Evolutionary conservation across 192 early-diverging fungal genomes (phyloP).

Genomic region (Entomortierella chlamydospora): DNA sequence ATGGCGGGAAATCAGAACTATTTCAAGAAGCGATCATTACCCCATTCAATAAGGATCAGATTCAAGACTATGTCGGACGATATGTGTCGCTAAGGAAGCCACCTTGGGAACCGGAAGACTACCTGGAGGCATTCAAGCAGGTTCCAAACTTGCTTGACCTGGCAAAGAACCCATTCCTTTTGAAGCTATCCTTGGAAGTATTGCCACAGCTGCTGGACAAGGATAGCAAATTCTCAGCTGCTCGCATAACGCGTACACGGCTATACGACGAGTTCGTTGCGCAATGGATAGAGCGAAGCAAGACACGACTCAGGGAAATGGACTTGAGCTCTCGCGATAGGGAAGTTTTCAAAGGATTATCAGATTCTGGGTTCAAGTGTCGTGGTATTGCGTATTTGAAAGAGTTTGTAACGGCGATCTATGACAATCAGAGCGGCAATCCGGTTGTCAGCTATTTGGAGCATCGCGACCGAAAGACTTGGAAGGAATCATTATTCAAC

Average conservation of each 20-base stretch:
- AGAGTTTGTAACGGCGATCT: slow-evolving; percentile 1
- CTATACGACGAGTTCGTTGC: slow-evolving; percentile 22
- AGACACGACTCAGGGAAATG: background rate
- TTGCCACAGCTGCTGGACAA: background rate
- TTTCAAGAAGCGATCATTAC: background rate
- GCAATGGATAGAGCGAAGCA: slow-evolving; percentile 11
- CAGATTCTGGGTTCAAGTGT: background rate
- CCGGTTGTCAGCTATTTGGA: slow-evolving; percentile 6
- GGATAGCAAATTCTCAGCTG: background rate
- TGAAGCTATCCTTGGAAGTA: background rate
- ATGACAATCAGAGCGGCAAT: slow-evolving; percentile 6
- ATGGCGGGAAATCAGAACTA: background rate
- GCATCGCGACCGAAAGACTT: background rate
- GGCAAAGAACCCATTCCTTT: slow-evolving; percentile 5
- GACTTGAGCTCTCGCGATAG: background rate
- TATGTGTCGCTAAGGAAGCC: background rate
- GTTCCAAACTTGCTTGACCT: background rate
- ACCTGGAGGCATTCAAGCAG: background rate
- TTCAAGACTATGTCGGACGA: slow-evolving; percentile 3
- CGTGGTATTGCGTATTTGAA: background rate
- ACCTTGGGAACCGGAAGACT: background rate
- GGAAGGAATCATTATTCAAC: slow-evolving; percentile 10
- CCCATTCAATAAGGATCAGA: background rate
- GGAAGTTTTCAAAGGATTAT: background rate
- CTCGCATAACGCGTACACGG: background rate